Evolutionary conservation across 352 stramenopile genomes (phyloP), one percentile per base, ranked within the genome.

Genomic region (Globisporangium spinosum): DNA sequence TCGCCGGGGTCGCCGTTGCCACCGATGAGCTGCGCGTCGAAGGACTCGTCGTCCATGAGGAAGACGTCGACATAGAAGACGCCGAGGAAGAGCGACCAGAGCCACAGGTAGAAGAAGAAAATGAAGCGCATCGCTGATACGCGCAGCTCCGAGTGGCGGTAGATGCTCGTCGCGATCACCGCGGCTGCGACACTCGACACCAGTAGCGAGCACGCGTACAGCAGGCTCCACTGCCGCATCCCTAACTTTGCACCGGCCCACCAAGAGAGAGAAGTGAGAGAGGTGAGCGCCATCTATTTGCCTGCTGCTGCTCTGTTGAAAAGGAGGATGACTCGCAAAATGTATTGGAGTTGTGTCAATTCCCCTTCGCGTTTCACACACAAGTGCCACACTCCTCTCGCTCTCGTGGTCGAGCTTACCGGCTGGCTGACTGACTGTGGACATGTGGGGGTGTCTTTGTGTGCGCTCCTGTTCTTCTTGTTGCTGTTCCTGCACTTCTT

Each of bases 41-140:
- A 55, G 5, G 58, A 40, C 12, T 22, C 8, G 38, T 68, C 59
- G 20, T 66, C 67, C 45, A 75, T 70, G 6, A 83, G 45, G 54
- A 79, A 76, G 35, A 77, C 62, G 40, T 86, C 70, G 40, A 77
- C 20, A 62, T 78, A 87, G 71, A 84, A 85, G 22, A 83, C 25
- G 34, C 68, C 64, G n/a, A 73, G 80, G 54, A 84, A 82, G 49
- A 85, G 61, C 64, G 80, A 85, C 78, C 77, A 89, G 25, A 89
- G 70, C 78, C 72, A 83, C 64, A 82, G 64, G 72, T 85, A 87
- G 64, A 82, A 77, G 71, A 85, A 77, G 67, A 87, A 70, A 12
- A 87, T 69, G 69, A 77, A 85, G 54, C 72, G 75, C 43, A 84
- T 75, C 12, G 75, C 77, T 13, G 80, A 89, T 45, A 72, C 57